phyloP scores from a whole-genome alignment of 257 asterid genomes.

The Jacaranda mimosifolia region DNA sequence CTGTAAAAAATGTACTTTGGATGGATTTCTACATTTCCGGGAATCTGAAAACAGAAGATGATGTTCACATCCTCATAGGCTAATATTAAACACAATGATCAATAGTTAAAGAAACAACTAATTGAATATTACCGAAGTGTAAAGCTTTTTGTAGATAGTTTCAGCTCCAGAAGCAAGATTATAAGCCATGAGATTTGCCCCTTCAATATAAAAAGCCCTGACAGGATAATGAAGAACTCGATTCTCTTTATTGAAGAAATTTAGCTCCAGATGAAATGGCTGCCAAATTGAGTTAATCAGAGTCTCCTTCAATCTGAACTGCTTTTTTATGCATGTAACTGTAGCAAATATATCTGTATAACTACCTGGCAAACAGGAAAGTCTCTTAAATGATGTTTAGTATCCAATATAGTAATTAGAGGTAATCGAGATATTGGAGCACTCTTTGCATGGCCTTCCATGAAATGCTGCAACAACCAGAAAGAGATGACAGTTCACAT shows the following conservation, averaged over 20 bases:
- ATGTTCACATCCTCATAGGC: constrained; percentile 36
- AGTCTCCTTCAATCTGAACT: constrained; percentile 33
- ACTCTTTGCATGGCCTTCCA: constrained; percentile 99
- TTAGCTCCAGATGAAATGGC: constrained; percentile 95
- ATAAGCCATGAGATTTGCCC: constrained; percentile 92
- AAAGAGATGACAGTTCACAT: constrained; percentile 38
- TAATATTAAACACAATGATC: constrained; percentile 29
- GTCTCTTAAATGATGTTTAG: constrained; percentile 75
- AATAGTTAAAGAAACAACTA: constrained; percentile 23
- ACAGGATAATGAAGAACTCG: constrained; percentile 97
- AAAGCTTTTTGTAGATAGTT: constrained; percentile 89
- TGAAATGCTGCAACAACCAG: constrained; percentile 83
- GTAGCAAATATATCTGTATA: constrained; percentile 22
- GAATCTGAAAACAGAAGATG: constrained; percentile 66
- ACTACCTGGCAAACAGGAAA: constrained; percentile 92
- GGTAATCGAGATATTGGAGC: constrained; percentile 98
- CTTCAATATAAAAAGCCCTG: constrained; percentile 93
- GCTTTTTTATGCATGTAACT: constrained; percentile 22
- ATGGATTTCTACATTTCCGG: constrained; percentile 88
- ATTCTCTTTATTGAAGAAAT: constrained; percentile 88
- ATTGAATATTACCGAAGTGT: constrained; percentile 69
- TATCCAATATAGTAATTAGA: constrained; percentile 78
- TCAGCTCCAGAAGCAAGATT: constrained; percentile 92
- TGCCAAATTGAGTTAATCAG: constrained; percentile 56
- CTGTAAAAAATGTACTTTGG: constrained; percentile 77